A percentile compares a stretch with the other conserved stretches of the same genome.
Evolutionary conservation across 2,329 filamentous ascomycete genomes (phyloP).

Genomic region (Fusarium scirpi): DNA sequence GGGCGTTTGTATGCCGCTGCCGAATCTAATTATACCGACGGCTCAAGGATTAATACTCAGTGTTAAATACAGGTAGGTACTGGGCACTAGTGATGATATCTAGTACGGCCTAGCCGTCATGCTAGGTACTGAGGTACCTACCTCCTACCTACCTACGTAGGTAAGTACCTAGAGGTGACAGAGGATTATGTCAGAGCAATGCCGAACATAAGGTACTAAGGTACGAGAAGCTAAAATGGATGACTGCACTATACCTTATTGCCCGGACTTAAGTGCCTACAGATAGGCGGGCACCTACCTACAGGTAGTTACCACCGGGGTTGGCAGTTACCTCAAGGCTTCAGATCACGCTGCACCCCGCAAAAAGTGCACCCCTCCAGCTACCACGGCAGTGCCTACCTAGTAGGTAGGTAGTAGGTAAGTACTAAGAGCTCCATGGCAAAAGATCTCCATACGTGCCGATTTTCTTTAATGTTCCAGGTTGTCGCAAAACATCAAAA

Average conservation of each 20-base stretch:
- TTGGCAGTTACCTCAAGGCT: neutral
- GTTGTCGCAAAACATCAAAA: conserved; percentile 29
- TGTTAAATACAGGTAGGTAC: neutral
- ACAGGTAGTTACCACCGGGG: too few species aligned
- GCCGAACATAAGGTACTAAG: neutral
- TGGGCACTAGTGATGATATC: too few species aligned
- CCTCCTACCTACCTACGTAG: too few species aligned
- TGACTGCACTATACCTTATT: neutral
- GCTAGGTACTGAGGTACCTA: too few species aligned
- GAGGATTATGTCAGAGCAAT: neutral
- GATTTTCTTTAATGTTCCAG: conserved; percentile 4
- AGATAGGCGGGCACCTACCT: too few species aligned
- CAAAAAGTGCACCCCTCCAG: conserved; percentile 41
- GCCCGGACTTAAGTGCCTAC: neutral
- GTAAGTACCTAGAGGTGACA: neutral
- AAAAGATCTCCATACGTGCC: conserved; percentile 12
- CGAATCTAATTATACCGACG: conserved; percentile 5
- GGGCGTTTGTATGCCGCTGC: conserved; percentile 2
- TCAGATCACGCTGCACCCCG: conserved; percentile 30
- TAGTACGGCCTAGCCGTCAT: too few species aligned
- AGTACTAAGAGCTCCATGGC: conserved; percentile 19
- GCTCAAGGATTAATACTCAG: neutral
- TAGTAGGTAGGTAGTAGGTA: too few species aligned
- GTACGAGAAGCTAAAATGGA: neutral
- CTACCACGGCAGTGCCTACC: conserved; percentile 2